phyloP scores from a whole-genome alignment of 192 early-diverging fungal genomes.

The Coemansia sp. region DNA sequence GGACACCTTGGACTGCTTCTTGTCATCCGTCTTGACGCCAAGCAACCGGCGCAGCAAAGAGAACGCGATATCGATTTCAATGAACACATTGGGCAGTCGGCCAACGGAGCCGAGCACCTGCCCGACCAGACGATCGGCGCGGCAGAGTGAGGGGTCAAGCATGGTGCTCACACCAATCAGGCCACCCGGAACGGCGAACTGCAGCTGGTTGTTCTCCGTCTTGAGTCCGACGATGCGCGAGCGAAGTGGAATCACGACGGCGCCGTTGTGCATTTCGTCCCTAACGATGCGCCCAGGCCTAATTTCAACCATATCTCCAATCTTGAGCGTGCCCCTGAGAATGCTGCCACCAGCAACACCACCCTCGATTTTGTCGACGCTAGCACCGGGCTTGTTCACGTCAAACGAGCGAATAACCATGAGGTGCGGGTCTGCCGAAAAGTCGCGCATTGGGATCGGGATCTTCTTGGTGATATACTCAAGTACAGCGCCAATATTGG shows the following conservation, averaged over 20 bases:
- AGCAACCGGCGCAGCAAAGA: constrained; percentile 93
- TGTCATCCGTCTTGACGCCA: constrained; percentile 96
- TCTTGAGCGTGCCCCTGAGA: constrained; percentile 80
- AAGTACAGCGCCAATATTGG: constrained; percentile 96
- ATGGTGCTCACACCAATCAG: constrained; percentile 97
- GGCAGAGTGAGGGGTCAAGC: constrained; percentile 93
- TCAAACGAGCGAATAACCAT: constrained; percentile 99
- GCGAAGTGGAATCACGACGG: constrained; percentile 81
- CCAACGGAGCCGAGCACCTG: constrained; percentile 92
- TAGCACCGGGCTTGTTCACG: constrained; percentile 97
- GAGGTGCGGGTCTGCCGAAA: constrained; percentile 82
- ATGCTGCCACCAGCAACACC: constrained; percentile 98
- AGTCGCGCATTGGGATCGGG: constrained; percentile 92
- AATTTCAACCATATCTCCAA: constrained; percentile 94
- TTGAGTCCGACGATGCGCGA: constrained; percentile 84
- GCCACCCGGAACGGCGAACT: constrained; percentile 99
- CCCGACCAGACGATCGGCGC: constrained; percentile 94
- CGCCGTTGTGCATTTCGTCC: constrained; percentile 80
- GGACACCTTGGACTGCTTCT: constrained; percentile 95
- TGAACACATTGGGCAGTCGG: constrained; percentile 89
- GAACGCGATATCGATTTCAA: constrained; percentile 95
- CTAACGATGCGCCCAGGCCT: constrained; percentile 85
- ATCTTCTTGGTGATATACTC: constrained; percentile 98
- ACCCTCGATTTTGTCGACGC: constrained; percentile 88
- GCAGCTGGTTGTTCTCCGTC: constrained; percentile 84